Percentiles rank a stretch among this genome's conserved stretches.
Conservation (phyloP, 192 early-diverging fungal species). For the Coemansia sp. region DNA sequence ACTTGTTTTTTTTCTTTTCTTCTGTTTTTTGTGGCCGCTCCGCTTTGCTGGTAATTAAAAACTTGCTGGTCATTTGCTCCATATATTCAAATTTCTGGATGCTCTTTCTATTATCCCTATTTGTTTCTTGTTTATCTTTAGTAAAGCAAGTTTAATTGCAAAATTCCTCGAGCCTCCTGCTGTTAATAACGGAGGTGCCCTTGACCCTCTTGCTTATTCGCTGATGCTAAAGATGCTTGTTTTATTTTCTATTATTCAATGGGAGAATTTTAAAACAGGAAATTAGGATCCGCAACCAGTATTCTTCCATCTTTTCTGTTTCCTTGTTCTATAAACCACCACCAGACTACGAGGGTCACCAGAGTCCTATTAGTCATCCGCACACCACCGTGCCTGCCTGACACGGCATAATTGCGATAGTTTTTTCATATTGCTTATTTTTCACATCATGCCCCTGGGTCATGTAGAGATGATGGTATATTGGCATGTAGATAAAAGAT, state of each 20-base stretch:
- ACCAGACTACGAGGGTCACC: constrained; percentile 3
- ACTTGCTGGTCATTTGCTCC: not conserved
- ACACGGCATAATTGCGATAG: constrained; percentile 34
- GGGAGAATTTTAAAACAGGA: not conserved
- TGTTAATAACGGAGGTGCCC: not conserved
- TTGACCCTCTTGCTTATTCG: not conserved
- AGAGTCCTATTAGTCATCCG: constrained; percentile 9
- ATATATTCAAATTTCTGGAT: not conserved
- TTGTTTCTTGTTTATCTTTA: not conserved
- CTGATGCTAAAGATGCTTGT: not conserved
- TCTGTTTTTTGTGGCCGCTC: not conserved
- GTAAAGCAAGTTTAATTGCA: not conserved
- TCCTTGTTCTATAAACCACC: not conserved
- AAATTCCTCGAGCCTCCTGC: not conserved
- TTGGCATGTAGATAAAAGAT: not conserved
- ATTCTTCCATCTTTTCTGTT: not conserved
- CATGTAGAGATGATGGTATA: too few species aligned
- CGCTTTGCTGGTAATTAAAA: not conserved
- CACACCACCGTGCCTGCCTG: constrained; percentile 1
- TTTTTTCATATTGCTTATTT: constrained; percentile 15
- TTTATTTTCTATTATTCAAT: not conserved
- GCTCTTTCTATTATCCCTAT: not conserved
- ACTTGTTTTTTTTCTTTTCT: not conserved
- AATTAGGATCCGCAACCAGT: not conserved
- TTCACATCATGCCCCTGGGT: not conserved